Base-by-base conservation (phyloP, 2,329 filamentous ascomycete species). In the Talaromyces albobiverticillius region DNA sequence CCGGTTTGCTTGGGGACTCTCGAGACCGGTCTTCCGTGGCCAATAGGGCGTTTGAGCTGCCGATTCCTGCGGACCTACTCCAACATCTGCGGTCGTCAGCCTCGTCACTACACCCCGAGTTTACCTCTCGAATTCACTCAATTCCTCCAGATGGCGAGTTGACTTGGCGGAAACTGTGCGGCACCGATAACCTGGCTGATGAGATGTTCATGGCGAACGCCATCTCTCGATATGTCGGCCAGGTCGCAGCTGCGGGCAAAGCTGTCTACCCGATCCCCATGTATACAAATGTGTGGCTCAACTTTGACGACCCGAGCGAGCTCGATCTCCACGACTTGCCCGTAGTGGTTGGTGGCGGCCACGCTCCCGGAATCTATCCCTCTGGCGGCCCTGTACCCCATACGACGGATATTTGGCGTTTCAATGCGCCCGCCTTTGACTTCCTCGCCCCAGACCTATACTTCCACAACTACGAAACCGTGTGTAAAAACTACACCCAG, bases 1-100 rank as follows among this genome's bases (percentile, higher is more conserved):
- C 71, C 0, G 79, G 80, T 1, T 56, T 82, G 0, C 65, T 82
- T 0, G 78, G 79, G 0, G 79, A 82, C 59, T 81, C 75, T 6
- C 69, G 79, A 22, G 80, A 82, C 59, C 67, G 74, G 3, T 76
- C 71, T 2, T 60, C 61, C 1, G 60, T 62, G 4, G 78, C 77
- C 2, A 67, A 79, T 16, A 61, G 70, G 45, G 68, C 61, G 0
- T 82, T 80, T 59, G 53, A 53, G 3, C 57, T 67, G 23, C 56
- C 68, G 4, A 68, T 76, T 9, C 73, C 75, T 0, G 46, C 60
- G 5, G 66, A 74, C 2, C 60, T 77, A 7, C 50, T 73, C 25
- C 57, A 64, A 31, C 70, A 62, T 51, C 64, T 69, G 18, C 34
- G 20, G 7, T 50, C 23, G 32, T n/a, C n/a, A n/a, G n/a, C n/a